Evolutionary conservation across 768 basidiomycete species (phyloP).

Genomic region (Lactarius pseudohatsudake): DNA sequence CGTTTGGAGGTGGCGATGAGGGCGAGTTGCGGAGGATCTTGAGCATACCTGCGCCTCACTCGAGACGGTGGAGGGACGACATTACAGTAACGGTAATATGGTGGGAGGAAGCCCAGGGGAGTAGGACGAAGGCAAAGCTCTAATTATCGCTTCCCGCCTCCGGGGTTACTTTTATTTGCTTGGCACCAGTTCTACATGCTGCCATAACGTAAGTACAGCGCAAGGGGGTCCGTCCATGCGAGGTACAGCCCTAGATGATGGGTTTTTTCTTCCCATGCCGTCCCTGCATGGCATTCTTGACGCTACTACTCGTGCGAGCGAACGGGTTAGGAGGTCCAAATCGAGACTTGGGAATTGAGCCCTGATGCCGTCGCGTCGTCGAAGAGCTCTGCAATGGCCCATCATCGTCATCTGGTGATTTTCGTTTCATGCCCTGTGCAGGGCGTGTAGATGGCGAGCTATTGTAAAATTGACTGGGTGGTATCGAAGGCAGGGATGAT

Average conservation of each 20-base stretch:
- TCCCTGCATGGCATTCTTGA: conserved; percentile 37
- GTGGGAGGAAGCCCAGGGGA: conserved; percentile 73
- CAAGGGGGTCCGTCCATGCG: conserved; percentile 5
- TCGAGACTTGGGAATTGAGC: conserved; percentile 8
- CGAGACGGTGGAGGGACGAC: conserved; percentile 80
- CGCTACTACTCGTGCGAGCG: conserved; percentile 37
- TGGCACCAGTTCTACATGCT: conserved; percentile 18
- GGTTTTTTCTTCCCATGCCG: conserved; percentile 38
- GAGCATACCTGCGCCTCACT: conserved; percentile 81
- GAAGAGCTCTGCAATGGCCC: conserved; percentile 29
- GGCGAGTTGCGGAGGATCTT: conserved; percentile 55
- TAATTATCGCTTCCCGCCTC: conserved; percentile 36
- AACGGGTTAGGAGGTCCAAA: conserved; percentile 37
- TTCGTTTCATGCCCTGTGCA: conserved; percentile 41
- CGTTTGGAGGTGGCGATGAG: conserved; percentile 83
- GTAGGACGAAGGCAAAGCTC: conserved; percentile 50
- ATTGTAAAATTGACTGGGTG: conserved; percentile 21
- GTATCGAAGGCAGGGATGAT: conserved; percentile 19
- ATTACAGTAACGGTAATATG: conserved; percentile 82
- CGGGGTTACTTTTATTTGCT: conserved; percentile 20
- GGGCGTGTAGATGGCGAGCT: conserved; percentile 1
- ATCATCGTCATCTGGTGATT: conserved; percentile 39
- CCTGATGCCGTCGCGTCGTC: not conserved
- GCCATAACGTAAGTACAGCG: conserved; percentile 15
- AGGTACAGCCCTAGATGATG: conserved; percentile 35